Percentiles rank a stretch among this genome's conserved stretches.
These are phyloP conservation scores for Blastobotrys elegans DNA, from an alignment of 1,139 yeast species.

Conservation along the genomic window DNA sequence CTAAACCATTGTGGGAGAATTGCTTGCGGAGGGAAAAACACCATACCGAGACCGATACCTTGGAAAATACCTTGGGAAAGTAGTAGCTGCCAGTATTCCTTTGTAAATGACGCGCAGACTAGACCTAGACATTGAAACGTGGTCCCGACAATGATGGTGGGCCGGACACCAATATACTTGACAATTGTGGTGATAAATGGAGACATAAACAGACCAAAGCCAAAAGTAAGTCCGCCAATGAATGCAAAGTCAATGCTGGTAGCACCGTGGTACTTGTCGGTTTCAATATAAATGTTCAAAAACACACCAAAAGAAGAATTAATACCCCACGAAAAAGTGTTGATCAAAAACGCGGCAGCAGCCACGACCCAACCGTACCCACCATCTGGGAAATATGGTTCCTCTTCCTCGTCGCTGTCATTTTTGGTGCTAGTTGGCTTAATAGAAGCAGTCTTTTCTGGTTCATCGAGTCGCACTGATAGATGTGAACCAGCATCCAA, in stretches of 20 bases:
- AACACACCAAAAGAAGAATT: constrained; percentile 68
- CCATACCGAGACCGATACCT: constrained; percentile 56
- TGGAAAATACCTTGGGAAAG: constrained; percentile 64
- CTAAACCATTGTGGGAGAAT: constrained; percentile 60
- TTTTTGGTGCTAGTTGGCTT: neutral
- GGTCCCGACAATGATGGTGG: constrained; percentile 45
- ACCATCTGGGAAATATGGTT: constrained; percentile 42
- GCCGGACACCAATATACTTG: constrained; percentile 38
- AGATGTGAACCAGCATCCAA: neutral
- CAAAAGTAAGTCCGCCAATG: constrained; percentile 62
- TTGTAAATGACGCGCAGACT: constrained; percentile 60
- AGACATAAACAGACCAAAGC: constrained; percentile 52
- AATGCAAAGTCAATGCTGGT: constrained; percentile 57
- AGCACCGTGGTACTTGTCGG: constrained; percentile 52
- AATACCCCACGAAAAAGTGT: constrained; percentile 69
- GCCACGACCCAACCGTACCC: constrained; percentile 72
- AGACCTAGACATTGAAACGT: constrained; percentile 52
- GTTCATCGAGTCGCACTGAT: neutral
- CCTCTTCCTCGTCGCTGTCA: neutral
- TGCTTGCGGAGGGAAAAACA: constrained; percentile 53
- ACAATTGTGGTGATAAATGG: constrained; percentile 45
- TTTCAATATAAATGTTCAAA: constrained; percentile 49
- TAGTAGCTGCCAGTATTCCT: constrained; percentile 57
- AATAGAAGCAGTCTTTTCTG: neutral
- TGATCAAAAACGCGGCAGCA: constrained; percentile 47